phyloP scores from a whole-genome alignment of 1,284 basidiomycete genomes.

The Tilletia walkeri region DNA sequence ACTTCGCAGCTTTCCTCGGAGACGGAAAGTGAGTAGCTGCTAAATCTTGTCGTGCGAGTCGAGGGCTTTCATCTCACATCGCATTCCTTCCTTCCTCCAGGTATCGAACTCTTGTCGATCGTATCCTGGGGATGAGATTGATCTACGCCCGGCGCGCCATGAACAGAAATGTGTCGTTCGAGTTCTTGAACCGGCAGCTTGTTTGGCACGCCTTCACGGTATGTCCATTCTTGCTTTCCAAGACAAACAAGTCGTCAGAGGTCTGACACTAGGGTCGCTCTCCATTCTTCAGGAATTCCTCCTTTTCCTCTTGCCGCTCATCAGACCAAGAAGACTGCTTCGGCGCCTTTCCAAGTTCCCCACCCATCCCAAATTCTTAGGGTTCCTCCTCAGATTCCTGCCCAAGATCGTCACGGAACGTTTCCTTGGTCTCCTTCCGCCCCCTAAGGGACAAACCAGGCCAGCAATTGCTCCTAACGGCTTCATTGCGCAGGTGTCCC shows the following conservation, averaged over 20 bases:
- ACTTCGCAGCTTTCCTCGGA: constrained; percentile 80
- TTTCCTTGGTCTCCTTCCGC: neutral
- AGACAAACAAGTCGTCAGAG: constrained; percentile 22
- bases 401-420: constrained; percentile 30
- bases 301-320: constrained; percentile 82
- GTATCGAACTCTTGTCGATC: constrained; percentile 80
- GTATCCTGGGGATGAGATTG: constrained; percentile 75
- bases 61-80: neutral
- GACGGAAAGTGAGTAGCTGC: constrained; percentile 69
- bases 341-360: constrained; percentile 62
- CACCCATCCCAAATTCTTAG: constrained; percentile 45
- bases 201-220: constrained; percentile 99
- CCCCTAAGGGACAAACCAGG: constrained; percentile 6
- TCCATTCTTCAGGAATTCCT: constrained; percentile 75
- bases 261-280: neutral
- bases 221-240: constrained; percentile 46
- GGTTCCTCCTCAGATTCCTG: constrained; percentile 46
- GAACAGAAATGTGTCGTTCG: constrained; percentile 87
- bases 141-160: constrained; percentile 71
- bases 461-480: neutral
- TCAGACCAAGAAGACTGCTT: constrained; percentile 67
- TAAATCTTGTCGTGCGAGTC: neutral
- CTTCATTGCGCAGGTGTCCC: constrained; percentile 17
- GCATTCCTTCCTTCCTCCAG: constrained; percentile 58
- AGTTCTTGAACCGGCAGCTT: constrained; percentile 98